phyloP scores from a whole-genome alignment of 1,284 basidiomycete species.

The Sanghuangporus baumii region DNA sequence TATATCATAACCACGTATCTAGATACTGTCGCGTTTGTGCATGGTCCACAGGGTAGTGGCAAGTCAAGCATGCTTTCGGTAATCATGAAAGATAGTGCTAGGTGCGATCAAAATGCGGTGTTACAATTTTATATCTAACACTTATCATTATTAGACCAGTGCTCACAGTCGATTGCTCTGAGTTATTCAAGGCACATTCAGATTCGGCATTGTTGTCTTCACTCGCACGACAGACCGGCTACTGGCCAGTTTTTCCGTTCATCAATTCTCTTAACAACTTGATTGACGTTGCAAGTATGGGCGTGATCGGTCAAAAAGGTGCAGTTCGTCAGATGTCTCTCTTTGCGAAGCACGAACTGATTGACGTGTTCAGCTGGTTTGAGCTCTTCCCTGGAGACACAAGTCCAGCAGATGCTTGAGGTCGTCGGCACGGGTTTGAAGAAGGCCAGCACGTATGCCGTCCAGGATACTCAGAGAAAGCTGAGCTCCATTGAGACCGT shows the following conservation, averaged over 20 bases:
- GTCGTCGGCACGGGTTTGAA: conserved; percentile 73
- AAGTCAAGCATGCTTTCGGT: conserved; percentile 70
- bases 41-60: conserved; percentile 90
- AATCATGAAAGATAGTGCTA: conserved; percentile 52
- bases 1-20: background rate
- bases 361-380: conserved; percentile 65
- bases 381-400: conserved; percentile 77
- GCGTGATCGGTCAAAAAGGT: conserved; percentile 94
- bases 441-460: conserved; percentile 51
- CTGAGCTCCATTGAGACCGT: conserved; percentile 31
- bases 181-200: conserved; percentile 66
- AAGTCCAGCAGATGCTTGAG: conserved; percentile 83
- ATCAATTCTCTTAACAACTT: conserved; percentile 81
- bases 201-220: conserved; percentile 67
- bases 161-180: conserved; percentile 77
- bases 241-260: conserved; percentile 89
- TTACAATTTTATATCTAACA: background rate
- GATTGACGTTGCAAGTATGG: conserved; percentile 89
- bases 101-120: conserved; percentile 35
- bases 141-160: conserved; percentile 44
- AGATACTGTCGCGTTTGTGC: conserved; percentile 75
- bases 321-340: background rate
- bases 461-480: conserved; percentile 37
- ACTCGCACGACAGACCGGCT: conserved; percentile 82
- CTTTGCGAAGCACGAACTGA: background rate